These are phyloP conservation scores for Solanum ossicruentum DNA, from an alignment of 257 asterid species.

Conservation along the genomic window DNA sequence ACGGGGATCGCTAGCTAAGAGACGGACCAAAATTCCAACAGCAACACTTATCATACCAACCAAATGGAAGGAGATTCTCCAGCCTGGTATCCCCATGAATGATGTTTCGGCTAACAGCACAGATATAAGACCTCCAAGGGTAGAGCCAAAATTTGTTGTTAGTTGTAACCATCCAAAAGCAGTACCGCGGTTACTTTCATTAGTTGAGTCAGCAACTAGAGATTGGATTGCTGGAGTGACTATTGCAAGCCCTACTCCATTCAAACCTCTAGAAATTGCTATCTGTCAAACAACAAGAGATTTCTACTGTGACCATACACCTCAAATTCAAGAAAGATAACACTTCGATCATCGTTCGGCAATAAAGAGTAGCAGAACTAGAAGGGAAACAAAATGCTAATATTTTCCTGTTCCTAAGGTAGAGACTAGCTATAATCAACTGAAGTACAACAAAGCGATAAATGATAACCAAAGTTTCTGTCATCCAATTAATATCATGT, in stretches of 20 bases:
- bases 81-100: constrained; percentile 71
- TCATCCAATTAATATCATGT: background rate
- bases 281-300: constrained; percentile 22
- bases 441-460: background rate
- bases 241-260: constrained; percentile 80
- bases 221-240: constrained; percentile 79
- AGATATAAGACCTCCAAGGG: constrained; percentile 63
- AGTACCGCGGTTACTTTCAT: constrained; percentile 73
- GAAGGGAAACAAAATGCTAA: background rate
- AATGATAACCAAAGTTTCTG: background rate
- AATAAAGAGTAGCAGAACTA: background rate
- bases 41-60: constrained; percentile 60
- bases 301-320: background rate
- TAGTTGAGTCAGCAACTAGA: constrained; percentile 81
- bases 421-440: background rate
- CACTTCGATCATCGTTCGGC: background rate
- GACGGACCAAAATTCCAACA: constrained; percentile 44
- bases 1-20: constrained; percentile 66
- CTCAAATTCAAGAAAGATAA: background rate
- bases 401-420: background rate
- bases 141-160: constrained; percentile 63
- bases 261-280: constrained; percentile 77
- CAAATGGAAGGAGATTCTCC: constrained; percentile 78
- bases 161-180: constrained; percentile 86
- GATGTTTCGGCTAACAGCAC: constrained; percentile 56